Evolutionary conservation across 2,329 filamentous ascomycete species (phyloP), one percentile per base, ranked within the genome.

Genomic region (Malbranchea cinnamomea): DNA sequence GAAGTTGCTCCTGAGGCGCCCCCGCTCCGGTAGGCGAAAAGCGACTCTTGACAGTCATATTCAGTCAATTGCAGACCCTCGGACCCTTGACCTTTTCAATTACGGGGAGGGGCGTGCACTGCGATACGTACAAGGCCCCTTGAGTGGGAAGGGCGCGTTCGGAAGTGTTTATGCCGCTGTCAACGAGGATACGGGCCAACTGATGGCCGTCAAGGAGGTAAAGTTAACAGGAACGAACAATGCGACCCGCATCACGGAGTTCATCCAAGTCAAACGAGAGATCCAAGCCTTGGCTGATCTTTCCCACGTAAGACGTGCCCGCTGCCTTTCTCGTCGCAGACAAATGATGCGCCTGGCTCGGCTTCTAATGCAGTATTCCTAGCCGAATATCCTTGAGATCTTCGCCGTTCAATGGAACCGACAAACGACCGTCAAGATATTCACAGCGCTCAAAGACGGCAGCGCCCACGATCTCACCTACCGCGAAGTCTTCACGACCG

Each of bases 121-220:
- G n/a, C 36, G 36, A 32, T 41, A 41, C 21, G 14, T 23, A n/a
- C 28, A 28, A 31, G 18, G 30, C 10, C 1, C 0, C 10, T 2
- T 2, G 9, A 18, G 37, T 19, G 42, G 38, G 34, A 27, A 23
- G 2, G 37, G 39, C 20, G 17, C 28, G 16, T 46, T 40, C 35
- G 41, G 41, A 13, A 23, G 20, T 10, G 38, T 46, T 14, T 34
- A 19, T 18, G 32, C 36, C 22, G 35, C 19, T 16, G 12, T 38
- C 11, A 18, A 40, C 27, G 23, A 30, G 13, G 37, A 40, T 13
- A 31, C 37, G 4, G 37, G 36, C 13, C 28, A 30, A 11, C 14
- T 37, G 16, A 30, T 41, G 27, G 36, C 32, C 6, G 25, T 41
- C 16, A 41, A 42, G 21, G 26, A 16, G 17, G n/a, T 37, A 18